A percentile compares a stretch with the other conserved stretches of the same genome.
phyloP scores from a whole-genome alignment of 352 stramenopile species.

The Pythium chondricola region DNA sequence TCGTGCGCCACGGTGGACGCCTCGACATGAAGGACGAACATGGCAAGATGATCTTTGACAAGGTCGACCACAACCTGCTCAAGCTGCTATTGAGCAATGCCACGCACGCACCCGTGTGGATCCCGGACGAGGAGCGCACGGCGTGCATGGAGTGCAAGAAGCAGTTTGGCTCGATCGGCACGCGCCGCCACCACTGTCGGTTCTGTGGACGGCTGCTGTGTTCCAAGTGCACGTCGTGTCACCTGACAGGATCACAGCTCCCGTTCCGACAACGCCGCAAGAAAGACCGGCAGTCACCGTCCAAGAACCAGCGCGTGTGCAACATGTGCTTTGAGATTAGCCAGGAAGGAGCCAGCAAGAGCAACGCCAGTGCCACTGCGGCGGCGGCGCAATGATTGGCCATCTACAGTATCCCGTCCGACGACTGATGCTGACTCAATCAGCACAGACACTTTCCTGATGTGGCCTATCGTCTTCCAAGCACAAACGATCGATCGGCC shows the following conservation, averaged over 20 bases:
- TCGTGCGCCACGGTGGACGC: slow-evolving; percentile 64
- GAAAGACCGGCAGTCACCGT: slow-evolving; percentile 41
- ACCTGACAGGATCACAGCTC: slow-evolving; percentile 28
- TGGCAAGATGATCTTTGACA: slow-evolving; percentile 74
- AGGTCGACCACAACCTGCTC: slow-evolving; percentile 58
- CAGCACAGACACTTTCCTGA: too few relatives aligned
- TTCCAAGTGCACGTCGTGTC: slow-evolving; percentile 57
- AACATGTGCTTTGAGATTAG: slow-evolving; percentile 66
- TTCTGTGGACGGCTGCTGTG: slow-evolving; percentile 81
- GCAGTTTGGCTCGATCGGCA: slow-evolving; percentile 52
- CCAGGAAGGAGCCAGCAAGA: slow-evolving; percentile 19
- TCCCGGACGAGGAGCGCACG: slow-evolving; percentile 57
- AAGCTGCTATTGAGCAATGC: slow-evolving; percentile 65
- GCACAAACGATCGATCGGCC: too few relatives aligned
- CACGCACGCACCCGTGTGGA: slow-evolving; percentile 65
- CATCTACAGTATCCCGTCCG: slow-evolving; percentile 1
- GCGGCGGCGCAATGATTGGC: slow-evolving; percentile 8
- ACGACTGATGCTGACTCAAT: too few relatives aligned
- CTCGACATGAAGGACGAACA: slow-evolving; percentile 68
- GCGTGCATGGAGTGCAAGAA: slow-evolving; percentile 75
- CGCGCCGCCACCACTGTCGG: slow-evolving; percentile 81
- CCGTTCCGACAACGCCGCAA: slow-evolving; percentile 52
- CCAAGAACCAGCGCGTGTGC: slow-evolving; percentile 62
- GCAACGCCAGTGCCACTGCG: slow-evolving; percentile 1
- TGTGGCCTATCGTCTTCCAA: not conserved